Conservation (phyloP, 2,329 filamentous ascomycete genomes). For the Xylaria sp. region DNA sequence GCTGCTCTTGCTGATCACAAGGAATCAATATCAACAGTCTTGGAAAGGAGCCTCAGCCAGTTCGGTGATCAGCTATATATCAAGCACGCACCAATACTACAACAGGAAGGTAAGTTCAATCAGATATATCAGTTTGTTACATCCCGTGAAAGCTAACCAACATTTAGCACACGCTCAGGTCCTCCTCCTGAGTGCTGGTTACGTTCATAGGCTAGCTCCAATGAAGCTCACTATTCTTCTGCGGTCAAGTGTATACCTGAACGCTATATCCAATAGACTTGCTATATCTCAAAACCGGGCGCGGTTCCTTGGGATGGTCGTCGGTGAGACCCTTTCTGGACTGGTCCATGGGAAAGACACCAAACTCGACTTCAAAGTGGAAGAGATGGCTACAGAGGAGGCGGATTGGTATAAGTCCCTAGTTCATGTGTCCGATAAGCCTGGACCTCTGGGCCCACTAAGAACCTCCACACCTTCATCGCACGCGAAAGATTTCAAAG, state of each 20-base stretch:
- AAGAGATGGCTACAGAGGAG: conserved; percentile 76
- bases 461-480: conserved; percentile 29
- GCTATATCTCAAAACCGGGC: conserved; percentile 75
- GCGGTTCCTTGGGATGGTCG: conserved; percentile 84
- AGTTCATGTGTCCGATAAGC: conserved; percentile 63
- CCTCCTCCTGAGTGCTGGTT: conserved; percentile 77
- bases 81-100: conserved; percentile 79
- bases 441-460: conserved; percentile 64
- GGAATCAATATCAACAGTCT: conserved; percentile 57
- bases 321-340: conserved; percentile 73
- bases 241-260: conserved; percentile 75
- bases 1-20: conserved; percentile 60
- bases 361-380: conserved; percentile 81
- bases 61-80: conserved; percentile 91
- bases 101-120: conserved; percentile 77
- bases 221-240: conserved; percentile 71
- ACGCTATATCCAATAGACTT: conserved; percentile 83
- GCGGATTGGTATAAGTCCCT: conserved; percentile 76
- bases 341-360: conserved; percentile 72
- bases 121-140: neutral
- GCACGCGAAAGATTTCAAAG: conserved; percentile 35
- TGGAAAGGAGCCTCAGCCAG: conserved; percentile 72
- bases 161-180: conserved; percentile 75
- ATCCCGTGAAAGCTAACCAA: conserved; percentile 16
- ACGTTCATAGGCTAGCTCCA: conserved; percentile 69